Conservation (phyloP, 1,139 yeast genomes). For the Diutina pseudorugosa region DNA sequence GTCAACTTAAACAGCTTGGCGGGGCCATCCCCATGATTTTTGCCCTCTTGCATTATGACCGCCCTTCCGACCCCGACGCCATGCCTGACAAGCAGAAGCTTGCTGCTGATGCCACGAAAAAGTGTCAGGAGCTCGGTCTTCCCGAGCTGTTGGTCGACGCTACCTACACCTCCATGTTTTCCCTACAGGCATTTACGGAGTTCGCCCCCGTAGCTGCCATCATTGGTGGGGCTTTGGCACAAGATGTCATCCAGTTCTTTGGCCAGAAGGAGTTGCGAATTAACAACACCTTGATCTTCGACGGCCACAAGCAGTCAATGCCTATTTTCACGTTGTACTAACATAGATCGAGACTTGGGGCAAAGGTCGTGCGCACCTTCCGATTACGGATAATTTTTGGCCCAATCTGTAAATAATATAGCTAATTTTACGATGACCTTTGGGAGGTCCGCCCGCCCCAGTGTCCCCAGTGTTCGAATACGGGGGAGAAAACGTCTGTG, state of each 20-base stretch:
- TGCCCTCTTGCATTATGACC: conserved; percentile 34
- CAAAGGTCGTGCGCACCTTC: not conserved
- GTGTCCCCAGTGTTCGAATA: not conserved
- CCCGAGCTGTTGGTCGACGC: conserved; percentile 24
- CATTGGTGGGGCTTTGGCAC: conserved; percentile 83
- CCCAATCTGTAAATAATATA: not conserved
- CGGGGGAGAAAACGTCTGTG: not conserved
- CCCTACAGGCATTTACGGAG: conserved; percentile 50
- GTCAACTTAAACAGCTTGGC: conserved; percentile 49
- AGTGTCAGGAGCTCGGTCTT: conserved; percentile 22
- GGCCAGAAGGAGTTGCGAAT: conserved; percentile 72
- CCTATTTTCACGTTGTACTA: conserved; percentile 52
- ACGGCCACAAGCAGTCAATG: conserved; percentile 60
- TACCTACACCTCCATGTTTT: conserved; percentile 26
- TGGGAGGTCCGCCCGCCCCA: too few species aligned
- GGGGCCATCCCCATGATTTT: conserved; percentile 52
- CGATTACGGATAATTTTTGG: not conserved
- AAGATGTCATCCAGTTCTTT: conserved; percentile 76
- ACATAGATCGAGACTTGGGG: not conserved
- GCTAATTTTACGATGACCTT: not conserved
- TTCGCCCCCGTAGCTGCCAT: conserved; percentile 81
- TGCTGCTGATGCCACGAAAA: conserved; percentile 9
- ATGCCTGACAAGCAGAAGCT: conserved; percentile 22
- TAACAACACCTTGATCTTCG: conserved; percentile 68
- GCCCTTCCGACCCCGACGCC: conserved; percentile 18